A percentile compares a stretch with the other conserved stretches of the same genome.
Evolutionary conservation across 345 rosid genomes (phyloP).

Genomic region (Salix dunnii): DNA sequence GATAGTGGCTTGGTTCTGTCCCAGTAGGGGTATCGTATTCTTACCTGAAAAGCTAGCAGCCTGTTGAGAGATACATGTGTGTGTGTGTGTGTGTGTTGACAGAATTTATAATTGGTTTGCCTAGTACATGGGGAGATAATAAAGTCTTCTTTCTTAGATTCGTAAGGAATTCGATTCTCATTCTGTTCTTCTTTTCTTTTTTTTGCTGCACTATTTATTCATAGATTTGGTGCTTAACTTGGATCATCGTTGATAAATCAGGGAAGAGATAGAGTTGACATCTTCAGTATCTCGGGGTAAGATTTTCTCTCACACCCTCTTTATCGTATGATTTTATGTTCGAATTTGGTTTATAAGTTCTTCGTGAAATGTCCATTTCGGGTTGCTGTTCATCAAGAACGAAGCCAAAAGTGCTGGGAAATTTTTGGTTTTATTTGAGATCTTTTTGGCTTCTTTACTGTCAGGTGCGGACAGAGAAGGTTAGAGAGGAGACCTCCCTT

Average conservation of each 20-base stretch:
- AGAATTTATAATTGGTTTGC: background rate
- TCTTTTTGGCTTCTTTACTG: background rate
- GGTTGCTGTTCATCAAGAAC: too few relatives aligned
- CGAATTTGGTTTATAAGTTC: background rate
- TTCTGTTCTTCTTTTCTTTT: conserved; percentile 8
- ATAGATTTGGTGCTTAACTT: conserved; percentile 23
- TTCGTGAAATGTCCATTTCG: background rate
- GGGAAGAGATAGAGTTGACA: background rate
- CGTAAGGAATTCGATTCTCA: conserved; percentile 43
- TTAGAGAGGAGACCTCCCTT: background rate
- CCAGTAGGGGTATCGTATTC: conserved; percentile 23
- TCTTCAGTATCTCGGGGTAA: conserved; percentile 1
- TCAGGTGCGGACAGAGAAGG: background rate
- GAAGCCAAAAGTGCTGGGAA: background rate
- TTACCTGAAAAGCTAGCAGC: background rate
- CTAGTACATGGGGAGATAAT: background rate
- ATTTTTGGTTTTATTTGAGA: background rate
- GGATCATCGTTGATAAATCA: conserved; percentile 12
- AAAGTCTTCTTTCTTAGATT: background rate
- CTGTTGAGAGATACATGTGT: conserved; percentile 7
- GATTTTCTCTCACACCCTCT: background rate
- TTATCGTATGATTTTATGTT: background rate
- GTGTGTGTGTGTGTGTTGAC: background rate
- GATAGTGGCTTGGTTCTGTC: conserved; percentile 17
- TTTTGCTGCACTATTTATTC: conserved; percentile 16